Conservation (phyloP, 2,329 filamentous ascomycete species). For the Colletotrichum shisoi region DNA sequence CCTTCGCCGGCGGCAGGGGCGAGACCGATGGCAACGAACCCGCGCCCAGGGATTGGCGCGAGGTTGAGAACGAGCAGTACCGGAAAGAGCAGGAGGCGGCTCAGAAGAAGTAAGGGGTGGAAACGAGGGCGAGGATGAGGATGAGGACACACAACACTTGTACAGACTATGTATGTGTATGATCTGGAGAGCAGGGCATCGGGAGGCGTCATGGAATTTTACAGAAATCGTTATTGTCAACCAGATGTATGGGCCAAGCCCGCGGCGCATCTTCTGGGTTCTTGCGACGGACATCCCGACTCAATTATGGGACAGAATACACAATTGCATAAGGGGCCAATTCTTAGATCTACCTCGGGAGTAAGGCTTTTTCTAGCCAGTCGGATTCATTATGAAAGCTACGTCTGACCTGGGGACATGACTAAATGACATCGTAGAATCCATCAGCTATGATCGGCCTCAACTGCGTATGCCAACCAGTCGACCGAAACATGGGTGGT, state of each 20-base stretch:
- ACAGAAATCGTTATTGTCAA: slow-evolving; percentile 11
- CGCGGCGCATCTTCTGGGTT: background rate
- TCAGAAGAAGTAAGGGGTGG: slow-evolving; percentile 41
- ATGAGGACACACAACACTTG: slow-evolving; percentile 9
- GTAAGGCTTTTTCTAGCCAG: background rate
- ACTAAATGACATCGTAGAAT: background rate
- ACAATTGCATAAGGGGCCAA: background rate
- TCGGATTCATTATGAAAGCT: too few species aligned
- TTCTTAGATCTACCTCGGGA: background rate
- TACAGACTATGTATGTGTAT: slow-evolving; percentile 37
- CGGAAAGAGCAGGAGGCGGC: slow-evolving; percentile 49
- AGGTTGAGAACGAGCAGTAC: slow-evolving; percentile 70
- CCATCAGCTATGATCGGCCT: background rate
- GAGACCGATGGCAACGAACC: slow-evolving; percentile 73
- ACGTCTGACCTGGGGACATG: background rate
- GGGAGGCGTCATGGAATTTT: slow-evolving; percentile 37
- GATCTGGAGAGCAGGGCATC: slow-evolving; percentile 35
- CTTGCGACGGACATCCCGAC: slow-evolving; percentile 9
- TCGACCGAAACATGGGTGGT: background rate
- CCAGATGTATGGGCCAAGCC: slow-evolving; percentile 4
- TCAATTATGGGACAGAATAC: slow-evolving; percentile 6
- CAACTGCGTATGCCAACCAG: background rate
- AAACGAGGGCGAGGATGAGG: slow-evolving; percentile 16
- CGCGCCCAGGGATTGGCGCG: slow-evolving; percentile 67
- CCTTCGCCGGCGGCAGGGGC: slow-evolving; percentile 70